Conservation (phyloP, 116 monocot species). For the Iris pallida region DNA sequence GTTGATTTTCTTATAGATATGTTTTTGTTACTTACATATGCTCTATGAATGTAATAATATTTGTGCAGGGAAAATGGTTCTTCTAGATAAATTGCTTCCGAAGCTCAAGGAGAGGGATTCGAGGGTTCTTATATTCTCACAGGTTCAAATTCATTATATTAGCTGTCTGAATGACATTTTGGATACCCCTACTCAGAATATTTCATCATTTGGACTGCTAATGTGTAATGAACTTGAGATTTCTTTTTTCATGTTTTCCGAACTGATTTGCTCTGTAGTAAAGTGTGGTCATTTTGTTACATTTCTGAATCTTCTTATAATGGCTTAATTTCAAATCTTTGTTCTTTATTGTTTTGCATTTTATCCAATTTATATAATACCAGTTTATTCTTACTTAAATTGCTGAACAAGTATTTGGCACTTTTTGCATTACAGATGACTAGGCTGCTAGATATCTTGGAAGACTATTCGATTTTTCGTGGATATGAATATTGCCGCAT, state of each 20-base stretch:
- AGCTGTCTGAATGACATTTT: background rate
- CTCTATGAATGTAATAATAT: background rate
- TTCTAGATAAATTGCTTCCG: constrained; percentile 84
- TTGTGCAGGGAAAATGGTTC: constrained; percentile 92
- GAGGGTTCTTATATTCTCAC: constrained; percentile 93
- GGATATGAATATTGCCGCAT: constrained; percentile 91
- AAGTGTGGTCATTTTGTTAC: too few species aligned
- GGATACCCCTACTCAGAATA: too few species aligned
- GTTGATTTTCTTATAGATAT: background rate
- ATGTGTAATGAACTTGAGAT: too few species aligned
- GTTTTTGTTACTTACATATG: background rate
- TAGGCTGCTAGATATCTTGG: constrained; percentile 83
- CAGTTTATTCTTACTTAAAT: background rate
- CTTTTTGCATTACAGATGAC: constrained; percentile 61
- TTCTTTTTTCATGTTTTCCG: too few species aligned
- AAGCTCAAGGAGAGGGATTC: constrained; percentile 90
- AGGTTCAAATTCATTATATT: constrained; percentile 29
- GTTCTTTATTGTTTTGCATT: background rate
- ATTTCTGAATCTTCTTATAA: background rate
- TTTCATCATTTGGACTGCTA: too few species aligned
- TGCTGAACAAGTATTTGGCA: too few species aligned
- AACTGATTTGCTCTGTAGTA: too few species aligned
- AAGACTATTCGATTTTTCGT: constrained; percentile 85
- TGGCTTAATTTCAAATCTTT: background rate
- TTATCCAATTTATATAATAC: background rate